Conservation (phyloP, 257 asterid genomes). For the Plectranthus barbatus region DNA sequence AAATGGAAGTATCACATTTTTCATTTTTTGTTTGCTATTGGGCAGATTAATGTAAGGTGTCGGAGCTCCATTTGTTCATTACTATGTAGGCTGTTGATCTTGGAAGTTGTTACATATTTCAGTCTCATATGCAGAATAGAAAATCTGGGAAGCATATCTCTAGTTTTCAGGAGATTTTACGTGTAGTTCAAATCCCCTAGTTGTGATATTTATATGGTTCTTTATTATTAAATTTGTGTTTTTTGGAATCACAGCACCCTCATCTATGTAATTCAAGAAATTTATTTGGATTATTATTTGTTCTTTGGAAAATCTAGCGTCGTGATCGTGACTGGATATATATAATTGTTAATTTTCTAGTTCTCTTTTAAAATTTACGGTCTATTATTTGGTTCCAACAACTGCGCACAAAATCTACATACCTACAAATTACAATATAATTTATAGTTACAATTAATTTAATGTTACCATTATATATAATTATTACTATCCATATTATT, state of each 20-base stretch:
- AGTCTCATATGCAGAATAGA: constrained; percentile 16
- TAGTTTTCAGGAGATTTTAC: constrained; percentile 18
- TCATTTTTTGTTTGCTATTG: background rate
- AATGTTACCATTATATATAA: no score
- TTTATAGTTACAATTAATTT: no score
- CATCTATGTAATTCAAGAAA: constrained; percentile 3
- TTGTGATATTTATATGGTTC: constrained; percentile 14
- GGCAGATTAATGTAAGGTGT: constrained; percentile 13
- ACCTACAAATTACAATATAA: no score
- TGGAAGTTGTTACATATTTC: constrained; percentile 15
- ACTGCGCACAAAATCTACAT: no score
- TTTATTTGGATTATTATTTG: background rate
- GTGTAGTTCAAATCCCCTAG: constrained; percentile 13
- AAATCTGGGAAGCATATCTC: constrained; percentile 13
- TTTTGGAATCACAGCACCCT: background rate
- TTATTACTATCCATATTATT: no score
- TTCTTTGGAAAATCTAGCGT: background rate
- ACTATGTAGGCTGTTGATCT: constrained; percentile 16
- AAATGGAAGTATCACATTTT: background rate
- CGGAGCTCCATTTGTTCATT: constrained; percentile 10
- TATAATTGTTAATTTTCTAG: no score
- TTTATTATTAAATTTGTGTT: background rate
- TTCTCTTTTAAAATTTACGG: no score
- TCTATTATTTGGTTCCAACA: no score
- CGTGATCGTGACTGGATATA: no score